Evolutionary conservation across 352 stramenopile genomes (phyloP).

Genomic region (Globisporangium radiosum): DNA sequence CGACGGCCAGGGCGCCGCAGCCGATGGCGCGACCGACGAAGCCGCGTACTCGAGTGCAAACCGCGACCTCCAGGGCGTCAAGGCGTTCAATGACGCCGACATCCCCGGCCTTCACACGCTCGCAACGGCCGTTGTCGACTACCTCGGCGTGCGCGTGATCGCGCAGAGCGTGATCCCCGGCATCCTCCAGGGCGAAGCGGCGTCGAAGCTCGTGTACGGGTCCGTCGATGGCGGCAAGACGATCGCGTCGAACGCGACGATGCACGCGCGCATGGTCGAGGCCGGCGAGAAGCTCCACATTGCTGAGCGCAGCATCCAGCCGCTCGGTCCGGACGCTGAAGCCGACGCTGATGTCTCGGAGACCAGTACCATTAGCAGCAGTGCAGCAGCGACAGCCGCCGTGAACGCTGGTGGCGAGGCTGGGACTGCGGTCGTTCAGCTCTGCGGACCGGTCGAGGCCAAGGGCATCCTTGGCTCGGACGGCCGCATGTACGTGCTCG

Average conservation of each 20-base stretch:
- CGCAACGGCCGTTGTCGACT: slow-evolving; percentile 93
- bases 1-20: slow-evolving; percentile 60
- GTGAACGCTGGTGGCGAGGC: slow-evolving; percentile 37
- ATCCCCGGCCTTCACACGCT: slow-evolving; percentile 90
- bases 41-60: slow-evolving; percentile 83
- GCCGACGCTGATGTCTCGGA: neutral
- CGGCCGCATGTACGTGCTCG: slow-evolving; percentile 91
- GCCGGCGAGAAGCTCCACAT: slow-evolving; percentile 85
- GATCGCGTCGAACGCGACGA: slow-evolving; percentile 87
- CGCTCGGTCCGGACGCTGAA: slow-evolving; percentile 49
- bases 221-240: slow-evolving; percentile 90
- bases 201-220: slow-evolving; percentile 93
- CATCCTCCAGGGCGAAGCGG: slow-evolving; percentile 93
- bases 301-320: slow-evolving; percentile 77
- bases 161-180: slow-evolving; percentile 95
- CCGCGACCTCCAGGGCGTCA: slow-evolving; percentile 86
- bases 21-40: slow-evolving; percentile 69
- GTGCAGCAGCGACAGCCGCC: slow-evolving; percentile 14
- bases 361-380: slow-evolving; percentile 8
- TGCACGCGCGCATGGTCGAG: slow-evolving; percentile 88
- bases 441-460: slow-evolving; percentile 91
- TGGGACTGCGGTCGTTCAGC: slow-evolving; percentile 44
- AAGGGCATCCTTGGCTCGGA: slow-evolving; percentile 97
- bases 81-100: slow-evolving; percentile 90
- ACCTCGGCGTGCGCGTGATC: slow-evolving; percentile 91